Base-by-base conservation (phyloP, 2,329 filamentous ascomycete genomes). In the Sporothrix inflata region DNA sequence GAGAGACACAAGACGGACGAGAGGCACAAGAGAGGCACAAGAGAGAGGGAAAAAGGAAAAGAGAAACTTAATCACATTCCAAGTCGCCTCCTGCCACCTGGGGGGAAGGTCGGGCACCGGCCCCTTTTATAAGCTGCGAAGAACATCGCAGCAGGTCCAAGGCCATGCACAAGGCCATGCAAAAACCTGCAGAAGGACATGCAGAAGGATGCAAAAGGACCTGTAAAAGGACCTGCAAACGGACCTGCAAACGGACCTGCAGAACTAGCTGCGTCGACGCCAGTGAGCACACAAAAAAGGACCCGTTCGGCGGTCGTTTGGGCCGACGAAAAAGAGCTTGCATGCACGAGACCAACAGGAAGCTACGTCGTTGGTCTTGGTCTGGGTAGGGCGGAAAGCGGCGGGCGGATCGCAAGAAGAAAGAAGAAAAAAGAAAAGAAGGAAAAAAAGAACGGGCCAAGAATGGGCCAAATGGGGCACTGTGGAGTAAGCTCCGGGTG, bases 281-380 rank as follows among this genome's bases (percentile, higher is more conserved):
- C 30, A 34, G 30, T 34, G 30, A 34, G 30, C 30, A 34, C 30
- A 61, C 6, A 38, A 42, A 61, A 12, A 24, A 45, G 14, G 38
- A 45, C n/a, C n/a, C n/a, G n/a, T n/a, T n/a, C n/a, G n/a, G n/a
- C n/a, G n/a, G n/a, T n/a, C 38, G 30, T 1, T 6, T 12, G 16
- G 38, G 34, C 21, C 1, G 21, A 24, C 11, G 14, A 16, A 34
- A 30, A 67, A 49, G 24, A 49, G 40, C 24, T 24, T 34, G 45
- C 24, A 47, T 67, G 63, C 63, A 67, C 63, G 63, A n/a, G 63
- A 67, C 63, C 42, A 67, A 65, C 38, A 65, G 24, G 24, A 34
- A 67, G 42, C 63, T 67, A 65, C 30, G 30, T 34, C 6, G n/a
- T n/a, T n/a, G n/a, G n/a, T 34, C 30, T 34, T 45, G 42, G 42